phyloP scores from a whole-genome alignment of 768 basidiomycete genomes.

The Lepiota brunneoincarnata region DNA sequence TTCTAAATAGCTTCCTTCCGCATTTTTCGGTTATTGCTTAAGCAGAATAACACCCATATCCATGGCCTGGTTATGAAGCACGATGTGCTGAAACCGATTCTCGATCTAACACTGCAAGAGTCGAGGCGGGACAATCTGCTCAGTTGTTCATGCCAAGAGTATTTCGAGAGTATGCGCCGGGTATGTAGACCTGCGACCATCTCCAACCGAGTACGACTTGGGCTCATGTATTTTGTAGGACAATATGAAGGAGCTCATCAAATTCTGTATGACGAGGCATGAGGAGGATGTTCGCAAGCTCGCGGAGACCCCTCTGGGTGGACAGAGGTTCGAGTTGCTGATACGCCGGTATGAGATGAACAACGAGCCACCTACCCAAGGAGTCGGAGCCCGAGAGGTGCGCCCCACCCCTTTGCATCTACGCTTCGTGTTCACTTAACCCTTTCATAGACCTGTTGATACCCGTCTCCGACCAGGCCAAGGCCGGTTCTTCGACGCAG shows the following conservation, averaged over 20 bases:
- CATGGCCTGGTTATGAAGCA: constrained; percentile 77
- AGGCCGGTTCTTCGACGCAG: constrained; percentile 53
- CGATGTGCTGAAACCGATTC: constrained; percentile 78
- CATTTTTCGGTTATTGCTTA: constrained; percentile 84
- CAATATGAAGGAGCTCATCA: constrained; percentile 83
- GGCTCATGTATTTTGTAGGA: constrained; percentile 47
- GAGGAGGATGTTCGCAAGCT: constrained; percentile 64
- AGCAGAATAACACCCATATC: constrained; percentile 76
- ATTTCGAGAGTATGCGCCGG: constrained; percentile 87
- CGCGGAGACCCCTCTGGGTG: constrained; percentile 55
- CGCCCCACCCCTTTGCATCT: constrained; percentile 12
- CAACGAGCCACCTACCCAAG: constrained; percentile 69
- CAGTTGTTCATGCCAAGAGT: constrained; percentile 93
- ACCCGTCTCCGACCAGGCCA: constrained; percentile 42
- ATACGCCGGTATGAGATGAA: constrained; percentile 90
- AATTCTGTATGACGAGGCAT: constrained; percentile 78
- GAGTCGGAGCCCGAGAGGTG: constrained; percentile 53
- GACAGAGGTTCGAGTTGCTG: constrained; percentile 68
- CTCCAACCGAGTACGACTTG: not conserved
- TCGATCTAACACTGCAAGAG: constrained; percentile 82
- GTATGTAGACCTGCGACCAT: constrained; percentile 40
- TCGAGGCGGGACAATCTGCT: constrained; percentile 87
- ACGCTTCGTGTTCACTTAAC: constrained; percentile 1
- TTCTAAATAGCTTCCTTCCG: constrained; percentile 75
- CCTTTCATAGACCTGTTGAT: constrained; percentile 32